Evolutionary conservation across 805 yeast genomes (phyloP), one percentile per base, ranked within the genome.

Genomic region (Teunomyces panamensis): DNA sequence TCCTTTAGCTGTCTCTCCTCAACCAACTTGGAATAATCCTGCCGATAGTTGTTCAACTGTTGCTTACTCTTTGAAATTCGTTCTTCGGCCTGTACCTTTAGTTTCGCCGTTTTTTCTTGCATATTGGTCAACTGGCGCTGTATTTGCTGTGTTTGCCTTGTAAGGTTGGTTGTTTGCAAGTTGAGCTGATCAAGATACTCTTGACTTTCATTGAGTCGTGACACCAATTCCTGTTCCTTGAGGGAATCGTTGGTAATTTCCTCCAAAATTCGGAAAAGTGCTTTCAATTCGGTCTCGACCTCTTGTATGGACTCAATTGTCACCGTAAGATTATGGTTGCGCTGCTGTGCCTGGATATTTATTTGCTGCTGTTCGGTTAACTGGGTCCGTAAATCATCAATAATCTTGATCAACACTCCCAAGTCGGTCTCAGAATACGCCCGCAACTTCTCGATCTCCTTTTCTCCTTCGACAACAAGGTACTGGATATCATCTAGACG

Each of bases 381-480:
- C 5, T 79, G 71, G 16, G 58, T 60, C 42, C 72, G 69, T 62
- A 86, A 67, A 46, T 81, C 84, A 4, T 71, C 66, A 17, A 84
- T 83, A 17, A 80, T 73, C 50, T 73, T 74, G 28, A 69, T 68
- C 20, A 86, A 67, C 32, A 77, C 75, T 34, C 74, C 79, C 9
- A 87, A 81, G 28, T 87, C 80, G 36, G 83, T 83, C 34, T 79
- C 75, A 3, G 84, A 72, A 56, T 84, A 85, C 29, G 77, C 77
- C 49, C 78, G 75, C 45, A 87, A 67, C 51, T 78, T 80, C 30
- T 83, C 88, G 17, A 81, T 64, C 44, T 82, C 84, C 43, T 79
- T 78, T 45, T 75, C 78, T 2, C 81, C 62, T 48, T 84, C 89
- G 10, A 79, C 65, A 13, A 81, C 68, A 37, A 82, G 64, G 47